Conservation (phyloP, 768 basidiomycete species). For the Lactifluus rugatus region DNA sequence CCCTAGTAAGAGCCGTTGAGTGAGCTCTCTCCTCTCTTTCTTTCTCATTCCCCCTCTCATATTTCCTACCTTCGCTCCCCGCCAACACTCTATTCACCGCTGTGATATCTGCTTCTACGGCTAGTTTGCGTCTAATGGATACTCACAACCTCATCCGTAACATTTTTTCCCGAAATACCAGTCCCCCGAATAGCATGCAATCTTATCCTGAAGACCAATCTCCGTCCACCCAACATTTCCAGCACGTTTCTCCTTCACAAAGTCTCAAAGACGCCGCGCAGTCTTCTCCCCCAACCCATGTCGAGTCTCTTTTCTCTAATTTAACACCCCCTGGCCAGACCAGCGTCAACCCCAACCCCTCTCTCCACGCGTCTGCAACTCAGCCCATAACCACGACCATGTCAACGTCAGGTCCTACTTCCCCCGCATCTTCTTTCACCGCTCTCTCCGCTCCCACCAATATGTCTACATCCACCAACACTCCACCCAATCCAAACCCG, state of each 20-base stretch:
- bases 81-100: not conserved
- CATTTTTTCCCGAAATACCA: conserved; percentile 20
- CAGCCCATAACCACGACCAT: conserved; percentile 25
- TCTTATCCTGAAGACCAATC: conserved; percentile 19
- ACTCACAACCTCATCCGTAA: conserved; percentile 17
- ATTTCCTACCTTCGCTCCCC: not conserved
- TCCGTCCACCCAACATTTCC: conserved; percentile 21
- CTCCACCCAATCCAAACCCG: conserved; percentile 26
- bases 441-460: conserved; percentile 34
- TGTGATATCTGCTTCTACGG: conserved; percentile 5
- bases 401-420: conserved; percentile 32
- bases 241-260: conserved; percentile 27
- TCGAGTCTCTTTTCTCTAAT: conserved; percentile 62
- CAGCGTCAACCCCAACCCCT: conserved; percentile 26
- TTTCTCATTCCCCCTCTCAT: not conserved
- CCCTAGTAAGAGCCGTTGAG: not conserved
- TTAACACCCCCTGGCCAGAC: conserved; percentile 35
- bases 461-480: conserved; percentile 29
- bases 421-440: conserved; percentile 34
- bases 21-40: not conserved
- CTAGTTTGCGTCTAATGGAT: conserved; percentile 8
- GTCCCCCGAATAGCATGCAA: conserved; percentile 8
- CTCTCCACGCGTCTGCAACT: conserved; percentile 18
- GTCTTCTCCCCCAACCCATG: conserved; percentile 44
- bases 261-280: conserved; percentile 31